Conservation (phyloP, 2,329 filamentous ascomycete species). For the Zymoseptoria tritici region DNA sequence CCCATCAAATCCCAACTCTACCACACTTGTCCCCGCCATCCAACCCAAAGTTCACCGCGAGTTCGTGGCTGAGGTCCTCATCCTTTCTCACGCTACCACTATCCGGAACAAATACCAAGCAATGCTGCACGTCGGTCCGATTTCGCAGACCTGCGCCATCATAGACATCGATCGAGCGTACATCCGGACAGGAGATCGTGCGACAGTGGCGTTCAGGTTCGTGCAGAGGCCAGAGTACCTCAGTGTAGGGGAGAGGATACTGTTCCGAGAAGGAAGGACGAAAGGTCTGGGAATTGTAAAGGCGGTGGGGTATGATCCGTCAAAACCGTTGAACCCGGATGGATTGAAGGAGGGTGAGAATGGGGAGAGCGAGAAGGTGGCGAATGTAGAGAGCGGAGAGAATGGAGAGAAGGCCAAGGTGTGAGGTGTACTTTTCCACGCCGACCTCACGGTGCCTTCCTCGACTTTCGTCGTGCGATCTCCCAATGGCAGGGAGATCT, state of each 20-base stretch:
- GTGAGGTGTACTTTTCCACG: no score
- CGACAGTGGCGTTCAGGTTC: conserved; percentile 88
- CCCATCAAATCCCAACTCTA: conserved; percentile 38
- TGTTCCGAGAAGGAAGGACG: conserved; percentile 91
- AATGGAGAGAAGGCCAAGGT: not conserved
- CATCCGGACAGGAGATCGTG: conserved; percentile 90
- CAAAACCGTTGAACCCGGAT: conserved; percentile 39
- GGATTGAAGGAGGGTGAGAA: conserved; percentile 23
- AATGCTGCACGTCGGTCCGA: conserved; percentile 92
- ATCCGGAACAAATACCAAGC: conserved; percentile 97
- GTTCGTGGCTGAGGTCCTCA: conserved; percentile 68
- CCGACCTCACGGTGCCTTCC: no score
- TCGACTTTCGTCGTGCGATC: no score
- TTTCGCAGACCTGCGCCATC: conserved; percentile 92
- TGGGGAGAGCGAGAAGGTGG: conserved; percentile 15
- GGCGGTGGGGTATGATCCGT: conserved; percentile 74
- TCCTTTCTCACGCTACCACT: conserved; percentile 90
- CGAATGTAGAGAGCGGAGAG: not conserved
- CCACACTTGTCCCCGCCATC: conserved; percentile 18
- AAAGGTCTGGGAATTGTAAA: conserved; percentile 96
- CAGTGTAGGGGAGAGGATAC: conserved; percentile 74
- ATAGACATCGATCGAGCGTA: conserved; percentile 96
- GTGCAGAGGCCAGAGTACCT: conserved; percentile 91
- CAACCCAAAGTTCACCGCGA: conserved; percentile 47
- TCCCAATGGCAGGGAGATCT: no score